Conservation (phyloP, 129 eudicot species). For the carrot (Daucus carota) region DH1_v3.0 NC_030388.2:27488001-27488500, state of each 20-base stretch:
- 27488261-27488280: too few relatives aligned
- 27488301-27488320: too few relatives aligned
- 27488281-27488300: too few relatives aligned
- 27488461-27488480: constrained; percentile 54
- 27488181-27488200: too few relatives aligned
- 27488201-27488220: too few relatives aligned
- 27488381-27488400: neutral
- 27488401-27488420: neutral
- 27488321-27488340: neutral
- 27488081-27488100: constrained; percentile 24
- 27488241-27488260: too few relatives aligned
- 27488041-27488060: constrained; percentile 65
- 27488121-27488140: neutral
- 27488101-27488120: neutral
- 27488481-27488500: constrained; percentile 9
- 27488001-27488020: constrained; percentile 44
- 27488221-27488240: too few relatives aligned
- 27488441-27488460: constrained; percentile 69
- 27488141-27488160: neutral
- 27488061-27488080: constrained; percentile 65
- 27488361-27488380: too few relatives aligned
- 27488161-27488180: too few relatives aligned
- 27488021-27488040: constrained; percentile 55
- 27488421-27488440: constrained; percentile 45
- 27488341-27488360: neutral